Evolutionary conservation across 352 stramenopile species (phyloP).

Genomic region (Phytopythium cucurbitacearum): DNA sequence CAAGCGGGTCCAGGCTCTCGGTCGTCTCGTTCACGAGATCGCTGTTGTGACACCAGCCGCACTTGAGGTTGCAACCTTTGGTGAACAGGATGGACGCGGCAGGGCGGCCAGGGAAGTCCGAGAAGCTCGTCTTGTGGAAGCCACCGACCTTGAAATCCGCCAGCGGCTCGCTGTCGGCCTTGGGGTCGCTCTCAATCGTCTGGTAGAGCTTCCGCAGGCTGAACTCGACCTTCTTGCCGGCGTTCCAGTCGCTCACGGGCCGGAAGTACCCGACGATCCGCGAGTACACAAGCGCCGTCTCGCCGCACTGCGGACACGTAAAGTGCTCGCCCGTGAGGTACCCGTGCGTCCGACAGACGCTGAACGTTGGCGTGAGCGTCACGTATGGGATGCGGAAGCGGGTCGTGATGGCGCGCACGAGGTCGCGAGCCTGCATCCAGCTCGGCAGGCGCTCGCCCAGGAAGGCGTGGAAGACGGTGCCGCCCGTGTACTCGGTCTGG

Average conservation of each 20-base stretch:
- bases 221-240: slow-evolving; percentile 27
- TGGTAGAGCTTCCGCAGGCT: slow-evolving; percentile 30
- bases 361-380: slow-evolving; percentile 23
- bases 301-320: slow-evolving; percentile 22
- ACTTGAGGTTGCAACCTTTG: slow-evolving; percentile 27
- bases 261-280: slow-evolving; percentile 29
- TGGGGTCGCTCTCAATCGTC: slow-evolving; percentile 20
- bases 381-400: slow-evolving; percentile 24
- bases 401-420: slow-evolving; percentile 19
- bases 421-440: slow-evolving; percentile 22
- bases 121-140: slow-evolving; percentile 25
- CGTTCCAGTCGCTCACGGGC: slow-evolving; percentile 23
- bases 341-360: slow-evolving; percentile 20
- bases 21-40: slow-evolving; percentile 22
- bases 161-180: neutral
- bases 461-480: slow-evolving; percentile 27
- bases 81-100: slow-evolving; percentile 25
- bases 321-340: slow-evolving; percentile 23
- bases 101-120: slow-evolving; percentile 16
- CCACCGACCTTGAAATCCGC: slow-evolving; percentile 21
- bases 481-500: slow-evolving; percentile 25
- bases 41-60: slow-evolving; percentile 27
- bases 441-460: slow-evolving; percentile 22
- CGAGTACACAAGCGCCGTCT: slow-evolving; percentile 21
- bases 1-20: slow-evolving; percentile 17